Conservation (phyloP, 345 rosid genomes). For the Bruguiera gymnorhiza region DNA sequence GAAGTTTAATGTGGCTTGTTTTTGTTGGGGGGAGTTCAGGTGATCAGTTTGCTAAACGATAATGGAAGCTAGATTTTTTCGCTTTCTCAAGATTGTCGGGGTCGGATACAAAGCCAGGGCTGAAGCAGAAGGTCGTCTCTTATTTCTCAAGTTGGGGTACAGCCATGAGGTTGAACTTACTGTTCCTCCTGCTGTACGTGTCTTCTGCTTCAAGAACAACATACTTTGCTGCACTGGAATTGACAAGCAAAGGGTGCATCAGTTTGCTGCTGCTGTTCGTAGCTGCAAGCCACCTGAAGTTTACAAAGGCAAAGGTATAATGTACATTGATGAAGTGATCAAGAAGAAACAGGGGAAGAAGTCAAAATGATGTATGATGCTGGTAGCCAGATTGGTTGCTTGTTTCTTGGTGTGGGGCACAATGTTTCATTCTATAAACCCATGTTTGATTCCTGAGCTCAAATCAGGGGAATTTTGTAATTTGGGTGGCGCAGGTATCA, state of each 20-base stretch:
- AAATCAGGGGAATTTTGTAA: background rate
- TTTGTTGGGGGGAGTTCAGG: constrained; percentile 1
- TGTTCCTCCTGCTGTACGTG: constrained; percentile 71
- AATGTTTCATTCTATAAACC: background rate
- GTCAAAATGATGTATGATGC: constrained; percentile 38
- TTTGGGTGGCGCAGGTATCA: background rate
- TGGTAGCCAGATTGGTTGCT: background rate
- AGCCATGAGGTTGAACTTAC: constrained; percentile 83
- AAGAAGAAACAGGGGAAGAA: constrained; percentile 77
- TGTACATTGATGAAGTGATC: constrained; percentile 69
- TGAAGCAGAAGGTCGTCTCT: constrained; percentile 57
- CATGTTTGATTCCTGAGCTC: background rate
- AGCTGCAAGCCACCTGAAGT: constrained; percentile 84
- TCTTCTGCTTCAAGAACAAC: constrained; percentile 88
- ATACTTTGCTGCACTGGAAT: constrained; percentile 81
- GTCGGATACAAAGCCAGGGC: constrained; percentile 87
- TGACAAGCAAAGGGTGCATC: constrained; percentile 76
- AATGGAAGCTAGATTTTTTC: constrained; percentile 69
- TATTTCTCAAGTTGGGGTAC: constrained; percentile 70
- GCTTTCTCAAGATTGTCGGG: constrained; percentile 70
- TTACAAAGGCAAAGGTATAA: constrained; percentile 75
- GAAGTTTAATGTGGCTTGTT: too few relatives aligned
- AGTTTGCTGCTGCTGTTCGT: constrained; percentile 68
- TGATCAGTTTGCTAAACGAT: background rate
- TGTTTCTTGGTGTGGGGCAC: background rate